phyloP scores from a whole-genome alignment of 2,329 filamentous ascomycete genomes.

The Raffaelea deltoideospora region DNA sequence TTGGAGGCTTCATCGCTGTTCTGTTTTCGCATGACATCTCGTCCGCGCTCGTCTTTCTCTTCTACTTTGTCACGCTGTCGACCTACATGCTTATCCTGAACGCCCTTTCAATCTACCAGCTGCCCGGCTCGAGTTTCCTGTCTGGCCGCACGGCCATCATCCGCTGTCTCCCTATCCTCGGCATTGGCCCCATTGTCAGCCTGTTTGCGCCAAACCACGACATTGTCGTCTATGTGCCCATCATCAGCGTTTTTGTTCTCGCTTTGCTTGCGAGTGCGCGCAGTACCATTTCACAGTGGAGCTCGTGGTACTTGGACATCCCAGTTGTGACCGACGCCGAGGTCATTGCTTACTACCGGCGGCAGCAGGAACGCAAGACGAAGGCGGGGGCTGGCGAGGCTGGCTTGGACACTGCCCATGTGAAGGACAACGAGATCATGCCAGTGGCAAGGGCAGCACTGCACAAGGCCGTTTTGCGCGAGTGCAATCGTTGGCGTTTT shows the following conservation, averaged over 20 bases:
- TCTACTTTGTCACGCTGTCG: constrained; percentile 36
- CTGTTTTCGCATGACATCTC: constrained; percentile 22
- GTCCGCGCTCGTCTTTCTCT: constrained; percentile 34
- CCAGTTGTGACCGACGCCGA: constrained; percentile 33
- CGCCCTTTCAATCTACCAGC: constrained; percentile 30
- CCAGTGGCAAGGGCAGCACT: constrained; percentile 11
- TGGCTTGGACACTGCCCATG: constrained; percentile 22
- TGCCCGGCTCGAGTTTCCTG: constrained; percentile 34
- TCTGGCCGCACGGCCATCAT: constrained; percentile 36
- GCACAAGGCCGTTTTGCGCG: constrained; percentile 14
- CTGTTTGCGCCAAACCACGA: constrained; percentile 31
- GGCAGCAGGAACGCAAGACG: constrained; percentile 4
- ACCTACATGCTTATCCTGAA: constrained; percentile 36
- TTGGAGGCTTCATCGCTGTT: constrained; percentile 29
- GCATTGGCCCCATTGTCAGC: constrained; percentile 35
- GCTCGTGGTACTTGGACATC: constrained; percentile 28
- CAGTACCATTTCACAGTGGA: constrained; percentile 26
- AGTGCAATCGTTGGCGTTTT: constrained; percentile 21
- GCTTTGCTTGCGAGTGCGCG: constrained; percentile 24
- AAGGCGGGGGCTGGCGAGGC: background rate
- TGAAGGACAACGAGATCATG: constrained; percentile 24
- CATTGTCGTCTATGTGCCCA: constrained; percentile 30
- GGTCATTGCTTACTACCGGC: constrained; percentile 26
- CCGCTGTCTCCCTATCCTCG: constrained; percentile 30
- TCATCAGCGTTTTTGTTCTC: constrained; percentile 33